phyloP scores from a whole-genome alignment of 2,329 filamentous ascomycete genomes.

The Arthrobotrys iridis region DNA sequence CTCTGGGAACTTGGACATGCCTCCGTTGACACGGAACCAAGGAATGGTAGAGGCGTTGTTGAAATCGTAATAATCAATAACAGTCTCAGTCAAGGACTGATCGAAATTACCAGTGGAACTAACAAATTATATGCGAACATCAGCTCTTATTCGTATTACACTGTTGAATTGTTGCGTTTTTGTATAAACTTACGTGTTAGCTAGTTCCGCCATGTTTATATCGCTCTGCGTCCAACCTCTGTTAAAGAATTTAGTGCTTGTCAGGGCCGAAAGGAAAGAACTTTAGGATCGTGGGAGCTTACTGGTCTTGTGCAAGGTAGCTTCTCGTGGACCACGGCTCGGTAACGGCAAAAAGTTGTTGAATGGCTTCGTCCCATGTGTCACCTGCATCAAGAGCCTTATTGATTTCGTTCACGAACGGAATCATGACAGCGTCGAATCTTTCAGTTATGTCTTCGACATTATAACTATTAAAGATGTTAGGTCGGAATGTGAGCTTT shows the following conservation, averaged over 20 bases:
- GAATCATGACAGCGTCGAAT: constrained; percentile 15
- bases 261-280: neutral
- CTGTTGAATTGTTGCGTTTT: neutral
- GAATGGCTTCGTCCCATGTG: neutral
- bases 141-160: neutral
- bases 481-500: neutral
- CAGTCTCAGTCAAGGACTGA: constrained; percentile 61
- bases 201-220: neutral
- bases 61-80: constrained; percentile 61
- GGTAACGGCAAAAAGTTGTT: neutral
- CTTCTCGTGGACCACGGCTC: neutral
- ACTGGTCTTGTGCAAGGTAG: neutral
- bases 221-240: neutral
- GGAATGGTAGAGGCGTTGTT: constrained; percentile 40
- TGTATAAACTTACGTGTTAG: neutral
- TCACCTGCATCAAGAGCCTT: constrained; percentile 9
- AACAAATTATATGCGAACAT: neutral
- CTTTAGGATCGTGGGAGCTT: neutral
- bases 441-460: neutral
- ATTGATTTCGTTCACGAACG: constrained; percentile 34
- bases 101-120: constrained; percentile 60
- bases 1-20: constrained; percentile 58
- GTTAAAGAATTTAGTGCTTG: neutral
- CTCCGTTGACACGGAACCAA: constrained; percentile 61
- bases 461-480: neutral